Conservation (phyloP, 1,139 yeast genomes). For the Candida sanyaensis region DNA sequence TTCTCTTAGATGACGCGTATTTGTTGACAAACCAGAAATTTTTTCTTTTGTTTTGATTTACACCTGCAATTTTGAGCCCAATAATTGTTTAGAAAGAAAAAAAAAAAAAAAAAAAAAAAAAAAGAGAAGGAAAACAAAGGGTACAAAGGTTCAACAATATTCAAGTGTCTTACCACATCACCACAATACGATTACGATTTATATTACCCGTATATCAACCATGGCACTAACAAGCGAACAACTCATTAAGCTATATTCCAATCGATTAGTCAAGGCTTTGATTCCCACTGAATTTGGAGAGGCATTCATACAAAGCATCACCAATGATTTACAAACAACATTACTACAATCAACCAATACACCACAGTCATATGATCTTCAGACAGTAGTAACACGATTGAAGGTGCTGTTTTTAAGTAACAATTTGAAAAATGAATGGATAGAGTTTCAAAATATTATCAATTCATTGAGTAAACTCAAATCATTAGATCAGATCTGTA, state of each 20-base stretch:
- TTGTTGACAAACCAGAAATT: too few relatives aligned
- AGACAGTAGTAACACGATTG: slow-evolving; percentile 23
- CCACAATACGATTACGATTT: background rate
- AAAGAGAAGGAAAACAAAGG: too few relatives aligned
- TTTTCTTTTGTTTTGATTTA: background rate
- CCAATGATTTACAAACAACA: slow-evolving; percentile 28
- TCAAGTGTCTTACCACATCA: background rate
- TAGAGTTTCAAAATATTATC: slow-evolving; percentile 30
- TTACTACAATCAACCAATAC: slow-evolving; percentile 12
- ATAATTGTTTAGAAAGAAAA: background rate
- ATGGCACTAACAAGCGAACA: slow-evolving; percentile 37
- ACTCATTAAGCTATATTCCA: slow-evolving; percentile 35
- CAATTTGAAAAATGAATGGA: slow-evolving; percentile 32
- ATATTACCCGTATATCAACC: background rate
- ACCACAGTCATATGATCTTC: slow-evolving; percentile 14
- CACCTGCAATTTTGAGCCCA: background rate
- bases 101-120: too few relatives aligned
- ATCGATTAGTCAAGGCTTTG: slow-evolving; percentile 38
- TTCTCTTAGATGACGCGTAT: background rate
- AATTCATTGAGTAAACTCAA: slow-evolving; percentile 30
- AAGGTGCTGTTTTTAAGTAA: slow-evolving; percentile 28
- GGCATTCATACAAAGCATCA: slow-evolving; percentile 37
- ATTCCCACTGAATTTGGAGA: slow-evolving; percentile 43
- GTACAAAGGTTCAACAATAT: background rate
- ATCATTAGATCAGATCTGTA: slow-evolving; percentile 35